phyloP scores from a whole-genome alignment of 345 rosid species.

The Linum trigynum region DNA sequence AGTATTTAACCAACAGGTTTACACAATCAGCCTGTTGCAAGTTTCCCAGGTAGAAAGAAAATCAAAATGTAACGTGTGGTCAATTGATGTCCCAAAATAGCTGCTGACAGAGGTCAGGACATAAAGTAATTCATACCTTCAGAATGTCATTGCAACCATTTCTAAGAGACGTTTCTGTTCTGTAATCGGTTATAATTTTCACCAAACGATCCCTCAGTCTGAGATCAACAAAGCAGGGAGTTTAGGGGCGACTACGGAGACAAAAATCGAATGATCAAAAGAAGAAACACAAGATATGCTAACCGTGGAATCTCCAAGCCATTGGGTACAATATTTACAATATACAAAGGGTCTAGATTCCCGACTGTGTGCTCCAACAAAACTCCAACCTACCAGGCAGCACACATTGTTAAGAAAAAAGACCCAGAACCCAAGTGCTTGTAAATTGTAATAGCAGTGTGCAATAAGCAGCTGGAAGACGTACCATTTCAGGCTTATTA shows the following conservation, averaged over 20 bases:
- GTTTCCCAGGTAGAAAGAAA: constrained; percentile 5
- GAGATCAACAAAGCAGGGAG: constrained; percentile 13
- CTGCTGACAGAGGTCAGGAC: background rate
- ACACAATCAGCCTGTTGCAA: constrained; percentile 74
- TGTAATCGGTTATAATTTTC: constrained; percentile 88
- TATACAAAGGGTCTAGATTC: constrained; percentile 91
- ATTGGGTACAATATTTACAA: constrained; percentile 94
- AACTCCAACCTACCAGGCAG: constrained; percentile 71
- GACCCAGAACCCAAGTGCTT: no score
- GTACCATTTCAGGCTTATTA: constrained; percentile 98
- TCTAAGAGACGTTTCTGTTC: constrained; percentile 97
- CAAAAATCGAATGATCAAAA: background rate
- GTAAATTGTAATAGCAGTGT: background rate
- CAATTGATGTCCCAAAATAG: background rate
- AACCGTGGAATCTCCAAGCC: constrained; percentile 98
- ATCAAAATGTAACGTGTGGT: constrained; percentile 7
- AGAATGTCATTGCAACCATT: constrained; percentile 96
- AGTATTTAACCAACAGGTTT: constrained; percentile 78
- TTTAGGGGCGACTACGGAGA: background rate
- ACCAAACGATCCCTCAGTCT: constrained; percentile 92
- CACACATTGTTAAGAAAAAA: constrained; percentile 12
- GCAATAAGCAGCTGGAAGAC: background rate
- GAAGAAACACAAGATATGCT: constrained; percentile 18
- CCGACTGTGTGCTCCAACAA: constrained; percentile 98
- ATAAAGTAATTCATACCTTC: constrained; percentile 38